These are phyloP conservation scores for Paxillus rubicundulus DNA, from an alignment of 768 basidiomycete genomes.

Conservation along the genomic window DNA sequence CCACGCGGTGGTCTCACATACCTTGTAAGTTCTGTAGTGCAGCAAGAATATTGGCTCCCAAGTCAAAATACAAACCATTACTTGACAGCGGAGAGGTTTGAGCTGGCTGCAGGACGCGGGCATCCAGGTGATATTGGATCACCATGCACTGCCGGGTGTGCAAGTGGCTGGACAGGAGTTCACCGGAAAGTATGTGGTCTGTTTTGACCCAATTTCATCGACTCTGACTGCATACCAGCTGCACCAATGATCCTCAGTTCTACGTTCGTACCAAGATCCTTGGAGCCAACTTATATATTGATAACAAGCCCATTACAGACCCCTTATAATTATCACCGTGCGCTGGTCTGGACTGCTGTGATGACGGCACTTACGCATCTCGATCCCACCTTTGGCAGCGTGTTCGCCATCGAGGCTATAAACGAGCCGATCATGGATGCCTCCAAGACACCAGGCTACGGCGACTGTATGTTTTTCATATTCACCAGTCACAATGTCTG, in stretches of 20 bases:
- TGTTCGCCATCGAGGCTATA: constrained; percentile 70
- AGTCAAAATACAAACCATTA: background rate
- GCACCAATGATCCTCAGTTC: constrained; percentile 67
- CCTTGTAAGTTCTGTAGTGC: constrained; percentile 44
- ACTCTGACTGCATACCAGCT: constrained; percentile 38
- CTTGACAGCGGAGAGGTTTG: constrained; percentile 57
- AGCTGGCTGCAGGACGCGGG: constrained; percentile 57
- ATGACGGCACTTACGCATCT: constrained; percentile 73
- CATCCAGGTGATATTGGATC: constrained; percentile 65
- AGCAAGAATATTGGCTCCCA: background rate
- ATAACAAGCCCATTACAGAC: constrained; percentile 38
- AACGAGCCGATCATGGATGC: constrained; percentile 82
- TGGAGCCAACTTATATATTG: background rate
- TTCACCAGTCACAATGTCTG: background rate
- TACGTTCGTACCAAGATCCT: constrained; percentile 46
- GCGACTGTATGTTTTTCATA: constrained; percentile 50
- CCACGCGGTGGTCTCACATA: constrained; percentile 67
- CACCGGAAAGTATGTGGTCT: constrained; percentile 53
- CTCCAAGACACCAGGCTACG: constrained; percentile 61
- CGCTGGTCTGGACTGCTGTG: constrained; percentile 77
- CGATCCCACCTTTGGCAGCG: constrained; percentile 61
- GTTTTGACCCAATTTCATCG: background rate
- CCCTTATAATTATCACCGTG: constrained; percentile 68
- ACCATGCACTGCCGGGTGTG: constrained; percentile 72
- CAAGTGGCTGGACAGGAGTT: constrained; percentile 61